Conservation (phyloP, 2,329 filamentous ascomycete genomes). For the Aspergillus persii region DNA sequence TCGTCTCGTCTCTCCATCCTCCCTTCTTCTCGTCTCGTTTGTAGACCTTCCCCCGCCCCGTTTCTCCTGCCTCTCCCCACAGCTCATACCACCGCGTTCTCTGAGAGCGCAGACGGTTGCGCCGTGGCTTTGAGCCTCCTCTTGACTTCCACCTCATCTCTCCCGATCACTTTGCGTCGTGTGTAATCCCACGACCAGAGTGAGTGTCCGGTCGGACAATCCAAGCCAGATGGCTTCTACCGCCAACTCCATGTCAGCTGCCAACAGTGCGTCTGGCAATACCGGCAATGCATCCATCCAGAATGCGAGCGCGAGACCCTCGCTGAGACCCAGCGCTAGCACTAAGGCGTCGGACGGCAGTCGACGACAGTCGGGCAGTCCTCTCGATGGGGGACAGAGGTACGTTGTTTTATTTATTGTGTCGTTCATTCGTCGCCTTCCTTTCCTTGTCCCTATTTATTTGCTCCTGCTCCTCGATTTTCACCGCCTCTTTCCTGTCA, state of each 20-base stretch:
- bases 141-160: conserved; percentile 7
- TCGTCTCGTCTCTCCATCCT: conserved; percentile 4
- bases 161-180: conserved; percentile 33
- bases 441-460: conserved; percentile 5
- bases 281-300: conserved; percentile 41
- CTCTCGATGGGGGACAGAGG: conserved; percentile 55
- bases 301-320: conserved; percentile 40
- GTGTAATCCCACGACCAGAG: conserved; percentile 35
- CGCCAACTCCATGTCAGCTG: conserved; percentile 36
- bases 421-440: conserved; percentile 10
- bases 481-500: conserved; percentile 14
- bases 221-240: conserved; percentile 42
- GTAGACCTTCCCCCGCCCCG: background rate
- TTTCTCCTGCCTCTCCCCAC: conserved; percentile 10
- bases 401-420: conserved; percentile 36
- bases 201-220: conserved; percentile 25
- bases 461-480: conserved; percentile 5
- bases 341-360: conserved; percentile 52
- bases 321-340: conserved; percentile 50
- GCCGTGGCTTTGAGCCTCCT: conserved; percentile 34
- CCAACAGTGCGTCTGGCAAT: conserved; percentile 39
- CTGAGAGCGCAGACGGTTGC: conserved; percentile 38
- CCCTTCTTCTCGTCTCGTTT: background rate
- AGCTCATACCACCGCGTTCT: conserved; percentile 11
- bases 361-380: conserved; percentile 57